Base-by-base conservation (phyloP, 2,329 filamentous ascomycete species). In the Whalleya microplaca region DNA sequence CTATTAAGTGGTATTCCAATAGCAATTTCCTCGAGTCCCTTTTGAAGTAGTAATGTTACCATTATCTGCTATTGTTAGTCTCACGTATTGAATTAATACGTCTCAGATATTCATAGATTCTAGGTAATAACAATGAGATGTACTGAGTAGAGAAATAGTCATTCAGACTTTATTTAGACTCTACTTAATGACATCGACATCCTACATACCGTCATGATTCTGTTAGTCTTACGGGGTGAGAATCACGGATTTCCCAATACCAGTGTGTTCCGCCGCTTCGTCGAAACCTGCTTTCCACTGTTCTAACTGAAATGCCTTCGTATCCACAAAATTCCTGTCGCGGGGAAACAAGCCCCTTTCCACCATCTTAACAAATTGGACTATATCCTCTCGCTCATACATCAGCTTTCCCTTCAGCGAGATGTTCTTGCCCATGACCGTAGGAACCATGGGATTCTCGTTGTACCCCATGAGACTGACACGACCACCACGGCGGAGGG, bases 371-470 rank as follows among this genome's bases (percentile, higher is more conserved):
- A 81, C 67, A 2, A 81, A 59, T 5, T 65, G 53, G 12, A 62
- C 19, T 3, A 78, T 66, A 49, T 80, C 72, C 6, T 74, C 69
- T 5, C 75, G 58, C 42, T 74, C 71, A 64, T 79, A 82, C 78
- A 81, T 81, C 63, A 72, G 73, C 57, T 76, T 75, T 0, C 78
- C 78, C 41, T 70, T 68, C 4, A 64, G 8, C 16, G 32, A 77
- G 61, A 14, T 59, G 20, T 62, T 45, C 37, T 20, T 43, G 1
- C 27, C 32, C 0, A 60, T 43, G 7, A 59, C 20, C 7, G 56
- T 62, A 3, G 80, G 56, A 59, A 77, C 60, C 1, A 60, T 40
- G 48, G 68, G 2, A 67, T 69, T 61, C 55, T 70, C 41, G 21
- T 69, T 56, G 14, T 64, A 55, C 1, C 72, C 72, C 73, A 73